Conservation (phyloP, 2,329 filamentous ascomycete genomes). For the Sclerotinia borealis region DNA sequence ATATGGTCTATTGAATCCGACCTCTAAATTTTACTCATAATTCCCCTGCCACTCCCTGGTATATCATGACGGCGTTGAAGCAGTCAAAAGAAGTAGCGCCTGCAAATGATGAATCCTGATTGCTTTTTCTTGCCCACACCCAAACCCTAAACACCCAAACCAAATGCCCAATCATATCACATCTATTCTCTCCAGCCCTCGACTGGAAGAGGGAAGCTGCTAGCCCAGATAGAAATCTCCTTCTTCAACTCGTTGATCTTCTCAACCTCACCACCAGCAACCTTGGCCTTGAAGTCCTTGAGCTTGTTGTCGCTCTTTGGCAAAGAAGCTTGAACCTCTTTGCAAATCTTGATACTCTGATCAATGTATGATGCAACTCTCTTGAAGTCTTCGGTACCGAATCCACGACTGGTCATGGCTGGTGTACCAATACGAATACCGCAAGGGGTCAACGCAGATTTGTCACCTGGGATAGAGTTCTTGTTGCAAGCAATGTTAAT, state of each 20-base stretch:
- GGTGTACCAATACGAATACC: slow-evolving; percentile 95
- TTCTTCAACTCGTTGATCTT: slow-evolving; percentile 82
- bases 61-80: slow-evolving; percentile 26
- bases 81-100: slow-evolving; percentile 22
- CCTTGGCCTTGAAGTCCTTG: slow-evolving; percentile 98
- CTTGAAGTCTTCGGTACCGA: slow-evolving; percentile 87
- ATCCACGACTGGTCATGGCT: slow-evolving; percentile 94
- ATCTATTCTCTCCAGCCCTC: slow-evolving; percentile 54
- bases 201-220: slow-evolving; percentile 86
- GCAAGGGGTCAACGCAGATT: slow-evolving; percentile 88
- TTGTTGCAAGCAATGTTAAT: slow-evolving; percentile 99
- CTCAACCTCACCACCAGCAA: slow-evolving; percentile 67
- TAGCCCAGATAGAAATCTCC: slow-evolving; percentile 85
- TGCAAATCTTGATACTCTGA: slow-evolving; percentile 79
- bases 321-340: slow-evolving; percentile 74
- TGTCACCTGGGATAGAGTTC: slow-evolving; percentile 97
- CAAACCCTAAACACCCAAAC: slow-evolving; percentile 18
- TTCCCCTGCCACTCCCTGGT: slow-evolving; percentile 12
- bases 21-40: slow-evolving; percentile 4
- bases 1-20: slow-evolving; percentile 8
- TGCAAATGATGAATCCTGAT: slow-evolving; percentile 15
- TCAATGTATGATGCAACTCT: slow-evolving; percentile 87
- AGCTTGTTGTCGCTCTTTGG: slow-evolving; percentile 99
- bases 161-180: slow-evolving; percentile 13
- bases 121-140: slow-evolving; percentile 12